Percentiles rank a stretch among this genome's conserved stretches.
Evolutionary conservation across 2,329 filamentous ascomycete species (phyloP).

Genomic region (Boeremia lycopersici): DNA sequence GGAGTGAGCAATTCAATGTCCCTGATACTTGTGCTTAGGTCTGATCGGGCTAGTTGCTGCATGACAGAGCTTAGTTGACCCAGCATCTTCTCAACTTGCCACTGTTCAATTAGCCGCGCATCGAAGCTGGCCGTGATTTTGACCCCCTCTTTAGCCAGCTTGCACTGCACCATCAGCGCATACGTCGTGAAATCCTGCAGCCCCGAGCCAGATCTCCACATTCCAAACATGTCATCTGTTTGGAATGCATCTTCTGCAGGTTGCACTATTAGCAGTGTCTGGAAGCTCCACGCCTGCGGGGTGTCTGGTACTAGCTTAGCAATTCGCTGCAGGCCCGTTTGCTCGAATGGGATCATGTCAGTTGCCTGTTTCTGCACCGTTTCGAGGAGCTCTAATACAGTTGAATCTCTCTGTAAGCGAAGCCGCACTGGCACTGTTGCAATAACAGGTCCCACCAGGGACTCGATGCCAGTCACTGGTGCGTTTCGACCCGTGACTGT

Average conservation of each 20-base stretch:
- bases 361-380: neutral
- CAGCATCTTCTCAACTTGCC: too few species aligned
- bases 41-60: too few species aligned
- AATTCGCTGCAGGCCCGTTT: neutral
- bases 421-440: neutral
- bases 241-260: too few species aligned
- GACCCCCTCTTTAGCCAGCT: too few species aligned
- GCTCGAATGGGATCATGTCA: conserved; percentile 2
- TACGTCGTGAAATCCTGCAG: too few species aligned
- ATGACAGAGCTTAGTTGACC: too few species aligned
- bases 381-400: neutral
- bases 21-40: too few species aligned
- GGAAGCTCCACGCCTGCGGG: neutral
- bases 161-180: too few species aligned
- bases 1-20: too few species aligned
- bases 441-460: neutral
- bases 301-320: neutral
- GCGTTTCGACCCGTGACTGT: conserved; percentile 1
- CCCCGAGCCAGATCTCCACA: neutral
- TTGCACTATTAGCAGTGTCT: conserved; percentile 1
- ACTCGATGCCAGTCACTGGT: neutral
- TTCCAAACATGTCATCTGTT: neutral
- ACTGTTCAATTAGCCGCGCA: too few species aligned
- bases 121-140: too few species aligned
- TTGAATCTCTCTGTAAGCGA: neutral